Evolutionary conservation across 768 basidiomycete species (phyloP), one percentile per base, ranked within the genome.

Genomic region (Lactifluus pinguis): DNA sequence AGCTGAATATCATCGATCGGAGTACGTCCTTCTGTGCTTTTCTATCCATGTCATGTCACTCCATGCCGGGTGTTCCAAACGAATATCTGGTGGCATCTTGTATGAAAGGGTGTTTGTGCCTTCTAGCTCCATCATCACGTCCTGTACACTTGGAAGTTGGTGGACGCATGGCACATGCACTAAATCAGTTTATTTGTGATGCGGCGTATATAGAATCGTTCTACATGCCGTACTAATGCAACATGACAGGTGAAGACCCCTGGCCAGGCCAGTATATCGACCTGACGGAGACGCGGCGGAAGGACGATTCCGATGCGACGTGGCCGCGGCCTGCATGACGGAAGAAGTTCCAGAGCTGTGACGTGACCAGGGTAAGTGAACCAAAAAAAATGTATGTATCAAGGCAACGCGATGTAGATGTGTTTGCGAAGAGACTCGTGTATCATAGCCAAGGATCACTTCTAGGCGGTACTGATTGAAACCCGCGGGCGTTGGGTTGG

Each of bases 201-300:
- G 34, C 8, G 25, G 25, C 45, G 15, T 49, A 51, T 36, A 49
- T 47, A n/a, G 49, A n/a, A 32, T 29, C 29, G 42, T 51, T 29
- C 65, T 69, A 60, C 63, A 58, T 39, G 57, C 48, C 17, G 41
- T 52, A 56, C 66, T 65, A 3, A 49, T 13, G 42, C 57, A 57
- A 10, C 10, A 34, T 57, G 63, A 29, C 66, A 89, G 89, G 80
- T 68, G 85, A 87, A 53, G 85, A 85, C 44, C 75, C 76, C 13
- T 86, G 83, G 77, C 86, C 86, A 0, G 84, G 84, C 7, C 82
- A 87, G 68, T 89, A 88, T 68, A 82, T 89, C 63, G 89, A 92
- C 69, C 75, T 91, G 17, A 89, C 82, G 11, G 79, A 80, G 32
- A 76, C 81, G 55, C 77, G 80, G 66, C 76, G 81, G 59, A 76